These are phyloP conservation scores for Xenosphaeropsis pyriputrescens DNA, from an alignment of 2,329 filamentous ascomycete genomes.

Conservation along the genomic window DNA sequence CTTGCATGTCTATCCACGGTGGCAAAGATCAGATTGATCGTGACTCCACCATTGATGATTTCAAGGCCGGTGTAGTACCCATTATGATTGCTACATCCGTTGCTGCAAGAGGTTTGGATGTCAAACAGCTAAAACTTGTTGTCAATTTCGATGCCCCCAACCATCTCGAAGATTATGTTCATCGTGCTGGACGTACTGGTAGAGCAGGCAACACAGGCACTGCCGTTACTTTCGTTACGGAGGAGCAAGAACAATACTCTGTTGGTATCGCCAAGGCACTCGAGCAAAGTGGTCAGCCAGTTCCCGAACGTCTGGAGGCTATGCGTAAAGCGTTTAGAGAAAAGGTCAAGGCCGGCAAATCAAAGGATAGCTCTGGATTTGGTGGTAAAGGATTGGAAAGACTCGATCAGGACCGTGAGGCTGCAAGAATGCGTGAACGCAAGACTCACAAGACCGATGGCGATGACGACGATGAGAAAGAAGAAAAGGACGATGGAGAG, in stretches of 20 bases:
- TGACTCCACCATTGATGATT: conserved; percentile 83
- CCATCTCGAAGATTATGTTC: conserved; percentile 92
- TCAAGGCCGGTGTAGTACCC: conserved; percentile 81
- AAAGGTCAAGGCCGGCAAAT: conserved; percentile 85
- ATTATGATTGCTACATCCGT: conserved; percentile 92
- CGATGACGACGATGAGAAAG: conserved; percentile 65
- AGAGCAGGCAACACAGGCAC: conserved; percentile 90
- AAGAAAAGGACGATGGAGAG: conserved; percentile 54
- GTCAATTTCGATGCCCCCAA: conserved; percentile 93
- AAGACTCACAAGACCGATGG: conserved; percentile 83
- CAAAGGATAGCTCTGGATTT: conserved; percentile 80
- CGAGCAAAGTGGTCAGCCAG: conserved; percentile 72
- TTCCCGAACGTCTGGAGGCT: conserved; percentile 55
- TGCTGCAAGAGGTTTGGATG: conserved; percentile 85
- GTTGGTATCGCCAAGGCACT: conserved; percentile 76
- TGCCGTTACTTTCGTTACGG: conserved; percentile 85
- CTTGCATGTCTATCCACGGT: conserved; percentile 86
- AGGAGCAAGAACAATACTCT: conserved; percentile 82
- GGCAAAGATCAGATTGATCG: conserved; percentile 89
- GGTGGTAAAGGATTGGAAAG: conserved; percentile 88
- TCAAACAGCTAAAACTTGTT: conserved; percentile 90
- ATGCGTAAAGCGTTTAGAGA: conserved; percentile 65
- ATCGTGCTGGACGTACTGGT: conserved; percentile 84
- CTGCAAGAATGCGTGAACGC: conserved; percentile 71
- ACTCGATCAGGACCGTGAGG: conserved; percentile 81